These are phyloP conservation scores for Aspergillus fischeri DNA, from an alignment of 2,329 filamentous ascomycete species.

Conservation along the genomic window DNA sequence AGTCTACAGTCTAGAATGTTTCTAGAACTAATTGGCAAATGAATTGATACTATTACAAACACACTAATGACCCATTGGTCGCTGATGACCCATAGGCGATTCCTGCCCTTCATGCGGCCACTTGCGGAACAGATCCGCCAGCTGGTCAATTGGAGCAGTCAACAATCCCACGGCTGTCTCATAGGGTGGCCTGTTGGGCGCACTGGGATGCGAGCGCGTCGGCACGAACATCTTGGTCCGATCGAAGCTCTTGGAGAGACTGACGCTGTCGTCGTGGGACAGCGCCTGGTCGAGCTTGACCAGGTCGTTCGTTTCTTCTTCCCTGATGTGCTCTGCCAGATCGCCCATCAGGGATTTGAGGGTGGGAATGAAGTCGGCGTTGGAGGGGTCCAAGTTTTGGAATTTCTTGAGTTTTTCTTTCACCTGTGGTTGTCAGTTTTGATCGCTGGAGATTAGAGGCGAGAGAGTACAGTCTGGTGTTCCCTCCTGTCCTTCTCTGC, in stretches of 20 bases:
- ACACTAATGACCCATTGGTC: too few species aligned
- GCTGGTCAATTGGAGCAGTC: conserved; percentile 52
- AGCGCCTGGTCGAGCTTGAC: conserved; percentile 44
- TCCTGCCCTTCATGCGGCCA: conserved; percentile 37
- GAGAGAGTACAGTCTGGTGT: conserved; percentile 39
- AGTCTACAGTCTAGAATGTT: too few species aligned
- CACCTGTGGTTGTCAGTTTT: conserved; percentile 32
- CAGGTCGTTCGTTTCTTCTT: conserved; percentile 48
- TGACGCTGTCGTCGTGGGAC: conserved; percentile 25
- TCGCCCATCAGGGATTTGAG: conserved; percentile 40
- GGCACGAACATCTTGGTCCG: conserved; percentile 52
- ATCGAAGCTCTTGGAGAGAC: conserved; percentile 41
- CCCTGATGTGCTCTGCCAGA: conserved; percentile 46
- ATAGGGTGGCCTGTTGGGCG: conserved; percentile 50
- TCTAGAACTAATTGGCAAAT: too few species aligned
- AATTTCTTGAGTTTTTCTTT: conserved; percentile 48
- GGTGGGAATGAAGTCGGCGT: conserved; percentile 39
- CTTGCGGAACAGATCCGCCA: conserved; percentile 52
- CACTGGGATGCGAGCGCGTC: conserved; percentile 47
- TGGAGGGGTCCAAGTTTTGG: conserved; percentile 39
- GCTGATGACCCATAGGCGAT: not conserved
- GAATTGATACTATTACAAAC: too few species aligned
- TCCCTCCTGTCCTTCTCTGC: conserved; percentile 47
- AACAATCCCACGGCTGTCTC: conserved; percentile 52
- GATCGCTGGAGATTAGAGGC: not conserved